These are phyloP conservation scores for Cantharellus cinnabarinus DNA, from an alignment of 768 basidiomycete species.

Conservation along the genomic window DNA sequence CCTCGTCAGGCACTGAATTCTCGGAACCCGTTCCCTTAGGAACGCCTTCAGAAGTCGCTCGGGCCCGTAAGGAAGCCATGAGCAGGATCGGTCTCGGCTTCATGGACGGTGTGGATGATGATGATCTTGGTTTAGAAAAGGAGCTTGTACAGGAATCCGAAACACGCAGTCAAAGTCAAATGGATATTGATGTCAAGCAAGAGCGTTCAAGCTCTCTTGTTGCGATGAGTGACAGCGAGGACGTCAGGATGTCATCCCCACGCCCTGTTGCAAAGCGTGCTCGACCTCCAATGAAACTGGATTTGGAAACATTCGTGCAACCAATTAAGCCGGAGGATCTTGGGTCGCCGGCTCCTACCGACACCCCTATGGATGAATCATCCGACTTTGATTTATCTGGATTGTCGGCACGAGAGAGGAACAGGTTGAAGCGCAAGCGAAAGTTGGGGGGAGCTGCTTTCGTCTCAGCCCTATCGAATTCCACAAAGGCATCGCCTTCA, in stretches of 20 bases:
- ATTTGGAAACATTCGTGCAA: neutral
- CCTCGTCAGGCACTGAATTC: conserved; percentile 90
- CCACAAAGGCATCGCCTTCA: conserved; percentile 14
- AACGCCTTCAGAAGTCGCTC: conserved; percentile 61
- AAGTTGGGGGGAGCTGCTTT: conserved; percentile 72
- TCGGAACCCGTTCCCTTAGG: conserved; percentile 46
- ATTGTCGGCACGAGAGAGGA: conserved; percentile 81
- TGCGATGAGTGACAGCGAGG: neutral
- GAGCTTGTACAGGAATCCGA: conserved; percentile 47
- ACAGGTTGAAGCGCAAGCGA: conserved; percentile 85
- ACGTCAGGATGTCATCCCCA: neutral
- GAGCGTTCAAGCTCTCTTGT: neutral
- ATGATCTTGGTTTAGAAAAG: conserved; percentile 72
- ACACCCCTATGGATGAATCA: neutral
- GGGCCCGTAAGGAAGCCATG: conserved; percentile 78
- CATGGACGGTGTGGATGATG: conserved; percentile 44
- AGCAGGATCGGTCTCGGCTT: conserved; percentile 73
- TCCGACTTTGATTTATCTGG: conserved; percentile 14
- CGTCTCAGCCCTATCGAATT: conserved; percentile 25
- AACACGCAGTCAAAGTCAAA: neutral
- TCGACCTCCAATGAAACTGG: neutral
- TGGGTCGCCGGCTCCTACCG: neutral
- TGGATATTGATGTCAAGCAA: neutral
- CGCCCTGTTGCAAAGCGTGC: neutral
- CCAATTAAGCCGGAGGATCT: conserved; percentile 22